These are phyloP conservation scores for Backusella westeae DNA, from an alignment of 192 early-diverging fungal species.

Conservation along the genomic window DNA sequence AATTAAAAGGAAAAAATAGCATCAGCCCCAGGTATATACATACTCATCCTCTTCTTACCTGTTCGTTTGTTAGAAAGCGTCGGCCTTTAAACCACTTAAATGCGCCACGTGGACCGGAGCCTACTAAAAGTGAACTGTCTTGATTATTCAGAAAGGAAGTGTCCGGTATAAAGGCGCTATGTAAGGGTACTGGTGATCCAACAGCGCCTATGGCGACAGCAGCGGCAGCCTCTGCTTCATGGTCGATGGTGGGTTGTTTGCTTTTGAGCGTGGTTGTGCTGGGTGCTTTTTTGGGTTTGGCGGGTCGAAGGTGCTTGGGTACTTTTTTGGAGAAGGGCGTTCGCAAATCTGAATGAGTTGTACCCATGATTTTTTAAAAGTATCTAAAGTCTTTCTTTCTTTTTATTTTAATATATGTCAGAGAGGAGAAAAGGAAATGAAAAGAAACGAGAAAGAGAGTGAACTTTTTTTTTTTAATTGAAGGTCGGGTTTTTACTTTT, in stretches of 20 bases:
- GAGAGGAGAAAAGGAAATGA: neutral
- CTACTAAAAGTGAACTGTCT: neutral
- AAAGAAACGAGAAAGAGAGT: neutral
- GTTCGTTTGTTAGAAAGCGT: neutral
- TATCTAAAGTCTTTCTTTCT: neutral
- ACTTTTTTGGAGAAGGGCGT: neutral
- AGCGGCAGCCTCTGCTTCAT: neutral
- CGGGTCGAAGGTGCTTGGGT: conserved; percentile 20
- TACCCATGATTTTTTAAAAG: neutral
- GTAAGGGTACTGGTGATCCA: neutral
- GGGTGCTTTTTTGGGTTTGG: neutral
- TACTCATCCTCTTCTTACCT: neutral
- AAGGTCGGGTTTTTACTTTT: too few species aligned
- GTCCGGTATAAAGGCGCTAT: neutral
- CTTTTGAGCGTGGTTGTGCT: neutral
- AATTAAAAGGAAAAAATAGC: neutral
- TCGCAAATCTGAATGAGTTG: neutral
- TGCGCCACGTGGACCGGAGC: conserved; percentile 20
- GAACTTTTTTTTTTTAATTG: too few species aligned
- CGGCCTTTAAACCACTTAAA: conserved; percentile 30
- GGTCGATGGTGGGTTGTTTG: neutral
- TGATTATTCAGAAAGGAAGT: neutral
- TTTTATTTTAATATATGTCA: neutral
- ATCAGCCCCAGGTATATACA: neutral
- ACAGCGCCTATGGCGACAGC: neutral